phyloP scores from a whole-genome alignment of 208 protist genomes.

The Leishmania tropica region DNA sequence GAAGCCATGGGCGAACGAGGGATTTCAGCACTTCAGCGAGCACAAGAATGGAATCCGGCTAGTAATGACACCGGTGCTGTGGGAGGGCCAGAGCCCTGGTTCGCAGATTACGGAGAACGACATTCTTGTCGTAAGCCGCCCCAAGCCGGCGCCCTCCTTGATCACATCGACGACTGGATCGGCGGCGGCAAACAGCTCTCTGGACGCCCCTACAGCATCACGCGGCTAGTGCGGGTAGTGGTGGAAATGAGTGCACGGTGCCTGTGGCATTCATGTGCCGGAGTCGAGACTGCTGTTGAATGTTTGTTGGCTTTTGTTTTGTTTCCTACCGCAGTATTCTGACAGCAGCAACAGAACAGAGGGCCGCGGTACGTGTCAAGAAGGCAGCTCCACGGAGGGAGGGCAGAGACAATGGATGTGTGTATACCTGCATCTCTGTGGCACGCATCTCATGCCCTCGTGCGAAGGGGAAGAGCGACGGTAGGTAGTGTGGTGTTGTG shows the following conservation, averaged over 20 bases:
- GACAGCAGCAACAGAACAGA: not conserved
- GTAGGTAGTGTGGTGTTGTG: not conserved
- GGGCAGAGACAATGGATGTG: not conserved
- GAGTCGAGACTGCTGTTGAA: not conserved
- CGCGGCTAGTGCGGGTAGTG: not conserved
- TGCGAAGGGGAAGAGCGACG: not conserved
- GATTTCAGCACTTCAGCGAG: constrained; percentile 41
- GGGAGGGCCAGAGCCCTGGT: constrained; percentile 46
- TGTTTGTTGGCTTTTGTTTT: not conserved
- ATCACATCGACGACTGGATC: not conserved
- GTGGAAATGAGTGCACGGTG: not conserved
- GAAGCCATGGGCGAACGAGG: constrained; percentile 64
- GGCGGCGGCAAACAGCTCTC: not conserved
- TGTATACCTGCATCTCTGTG: not conserved
- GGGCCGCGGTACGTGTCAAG: not conserved
- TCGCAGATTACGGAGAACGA: constrained; percentile 67
- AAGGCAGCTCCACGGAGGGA: not conserved
- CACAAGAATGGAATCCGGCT: constrained; percentile 62
- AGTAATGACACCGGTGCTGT: constrained; percentile 66
- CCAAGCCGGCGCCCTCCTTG: constrained; percentile 3
- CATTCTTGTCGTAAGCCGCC: constrained; percentile 60
- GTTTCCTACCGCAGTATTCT: not conserved
- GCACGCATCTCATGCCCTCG: not conserved
- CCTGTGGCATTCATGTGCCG: not conserved
- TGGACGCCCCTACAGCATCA: not conserved